Conservation (phyloP, 108 stramenopile genomes). For the Chaetoceros muelleri region DNA sequence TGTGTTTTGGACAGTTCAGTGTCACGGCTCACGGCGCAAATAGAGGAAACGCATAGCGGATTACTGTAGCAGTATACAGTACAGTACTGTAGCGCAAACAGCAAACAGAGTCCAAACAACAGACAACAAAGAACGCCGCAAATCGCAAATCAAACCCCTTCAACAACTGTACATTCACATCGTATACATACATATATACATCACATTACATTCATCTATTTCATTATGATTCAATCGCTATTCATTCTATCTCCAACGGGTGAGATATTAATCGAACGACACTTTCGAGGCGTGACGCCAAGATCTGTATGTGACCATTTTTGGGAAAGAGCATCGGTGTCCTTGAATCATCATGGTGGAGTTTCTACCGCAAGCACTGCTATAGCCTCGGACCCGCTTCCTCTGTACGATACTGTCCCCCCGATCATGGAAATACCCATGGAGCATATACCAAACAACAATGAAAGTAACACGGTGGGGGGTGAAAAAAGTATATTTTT, state of each 20-base stretch:
- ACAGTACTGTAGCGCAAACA: too few species aligned
- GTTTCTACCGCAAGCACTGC: constrained; percentile 42
- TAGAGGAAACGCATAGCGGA: too few species aligned
- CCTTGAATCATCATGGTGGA: constrained; percentile 75
- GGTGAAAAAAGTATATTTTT: constrained; percentile 26
- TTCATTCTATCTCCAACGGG: constrained; percentile 79
- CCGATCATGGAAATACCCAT: constrained; percentile 78
- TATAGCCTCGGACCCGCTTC: constrained; percentile 29
- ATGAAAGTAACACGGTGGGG: constrained; percentile 23
- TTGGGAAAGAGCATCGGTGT: constrained; percentile 71
- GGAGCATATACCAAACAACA: too few species aligned
- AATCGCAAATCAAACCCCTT: too few species aligned
- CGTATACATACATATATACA: too few species aligned
- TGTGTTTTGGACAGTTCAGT: too few species aligned
- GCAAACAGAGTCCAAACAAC: too few species aligned
- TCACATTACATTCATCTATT: too few species aligned
- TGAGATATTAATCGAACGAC: constrained; percentile 86
- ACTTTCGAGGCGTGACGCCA: constrained; percentile 73
- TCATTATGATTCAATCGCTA: constrained; percentile 88
- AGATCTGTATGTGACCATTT: constrained; percentile 77
- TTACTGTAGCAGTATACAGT: too few species aligned
- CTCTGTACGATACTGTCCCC: constrained; percentile 57
- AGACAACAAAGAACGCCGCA: too few species aligned
- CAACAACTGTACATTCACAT: too few species aligned
- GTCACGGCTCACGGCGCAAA: too few species aligned